Conservation (phyloP, 257 asterid genomes). For the Gynochthodes officinalis region DNA sequence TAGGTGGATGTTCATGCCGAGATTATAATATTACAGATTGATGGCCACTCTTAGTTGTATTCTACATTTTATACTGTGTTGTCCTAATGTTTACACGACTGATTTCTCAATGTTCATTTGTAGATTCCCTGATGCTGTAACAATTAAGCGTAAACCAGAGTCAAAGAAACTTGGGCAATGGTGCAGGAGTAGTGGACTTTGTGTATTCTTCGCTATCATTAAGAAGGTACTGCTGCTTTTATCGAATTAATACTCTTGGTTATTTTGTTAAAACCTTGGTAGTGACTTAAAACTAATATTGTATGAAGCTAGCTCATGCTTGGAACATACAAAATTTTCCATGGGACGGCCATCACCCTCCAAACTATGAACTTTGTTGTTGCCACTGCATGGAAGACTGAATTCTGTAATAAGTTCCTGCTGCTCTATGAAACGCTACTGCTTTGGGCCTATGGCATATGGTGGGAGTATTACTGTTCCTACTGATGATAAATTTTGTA, state of each 20-base stretch:
- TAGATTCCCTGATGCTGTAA: neutral
- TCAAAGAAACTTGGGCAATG: neutral
- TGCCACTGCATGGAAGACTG: no score
- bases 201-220: neutral
- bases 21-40: no score
- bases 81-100: neutral
- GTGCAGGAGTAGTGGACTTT: neutral
- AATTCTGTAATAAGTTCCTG: neutral
- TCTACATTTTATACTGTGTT: neutral
- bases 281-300: no score
- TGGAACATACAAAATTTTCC: no score
- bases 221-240: neutral
- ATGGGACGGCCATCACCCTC: no score
- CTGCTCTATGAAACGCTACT: no score
- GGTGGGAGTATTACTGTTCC: neutral
- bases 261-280: neutral
- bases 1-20: no score
- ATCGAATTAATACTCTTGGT: neutral
- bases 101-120: neutral
- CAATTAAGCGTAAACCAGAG: no score
- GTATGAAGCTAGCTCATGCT: no score
- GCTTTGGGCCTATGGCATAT: no score
- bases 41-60: neutral
- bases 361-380: no score
- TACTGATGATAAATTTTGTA: neutral